A percentile compares a stretch with the other conserved stretches of the same genome.
phyloP scores from a whole-genome alignment of 2,329 filamentous ascomycete species.

The Fusarium neocosmosporiellum region DNA sequence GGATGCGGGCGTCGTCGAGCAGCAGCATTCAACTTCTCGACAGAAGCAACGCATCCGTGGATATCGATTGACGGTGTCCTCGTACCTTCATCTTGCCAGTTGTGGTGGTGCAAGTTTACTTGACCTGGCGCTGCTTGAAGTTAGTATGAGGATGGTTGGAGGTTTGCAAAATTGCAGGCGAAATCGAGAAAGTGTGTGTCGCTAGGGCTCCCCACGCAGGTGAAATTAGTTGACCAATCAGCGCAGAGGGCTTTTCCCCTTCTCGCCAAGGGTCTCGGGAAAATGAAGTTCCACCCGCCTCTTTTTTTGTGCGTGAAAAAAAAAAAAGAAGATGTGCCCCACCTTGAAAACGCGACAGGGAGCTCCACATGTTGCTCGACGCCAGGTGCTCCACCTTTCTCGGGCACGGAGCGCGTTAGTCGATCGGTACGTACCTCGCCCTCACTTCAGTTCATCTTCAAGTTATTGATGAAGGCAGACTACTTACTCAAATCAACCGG shows the following conservation, averaged over 20 bases:
- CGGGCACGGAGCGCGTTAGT: slow-evolving; percentile 1
- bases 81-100: slow-evolving; percentile 63
- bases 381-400: neutral
- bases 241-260: slow-evolving; percentile 3
- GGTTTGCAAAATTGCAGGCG: slow-evolving; percentile 48
- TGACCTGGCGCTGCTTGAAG: slow-evolving; percentile 57
- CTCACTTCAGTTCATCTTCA: neutral
- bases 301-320: neutral
- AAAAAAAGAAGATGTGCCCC: neutral
- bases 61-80: slow-evolving; percentile 11
- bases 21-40: neutral
- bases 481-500: neutral
- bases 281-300: slow-evolving; percentile 36
- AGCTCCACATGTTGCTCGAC: slow-evolving; percentile 15
- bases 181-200: slow-evolving; percentile 56
- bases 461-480: neutral
- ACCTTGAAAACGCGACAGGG: neutral
- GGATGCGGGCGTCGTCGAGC: neutral
- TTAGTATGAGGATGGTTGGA: slow-evolving; percentile 48
- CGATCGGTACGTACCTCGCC: slow-evolving; percentile 13
- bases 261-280: slow-evolving; percentile 19
- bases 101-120: slow-evolving; percentile 57
- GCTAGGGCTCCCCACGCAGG: slow-evolving; percentile 52
- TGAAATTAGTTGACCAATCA: slow-evolving; percentile 49
- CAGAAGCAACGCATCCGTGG: neutral